Evolutionary conservation across 306 rosid genomes (phyloP).

Genomic region (Rosa rugosa): DNA sequence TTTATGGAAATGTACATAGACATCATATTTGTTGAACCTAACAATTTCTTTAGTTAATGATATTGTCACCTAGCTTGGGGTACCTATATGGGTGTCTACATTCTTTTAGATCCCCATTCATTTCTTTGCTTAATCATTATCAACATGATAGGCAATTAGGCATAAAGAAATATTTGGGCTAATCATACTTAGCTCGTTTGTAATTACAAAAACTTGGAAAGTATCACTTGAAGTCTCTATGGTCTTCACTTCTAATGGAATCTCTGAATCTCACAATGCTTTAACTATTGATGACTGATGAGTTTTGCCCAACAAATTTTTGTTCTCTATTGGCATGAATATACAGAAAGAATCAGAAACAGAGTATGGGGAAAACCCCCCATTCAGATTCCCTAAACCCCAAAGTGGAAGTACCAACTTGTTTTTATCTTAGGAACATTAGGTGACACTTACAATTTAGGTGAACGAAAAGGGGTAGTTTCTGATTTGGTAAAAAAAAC

Average conservation of each 20-base stretch:
- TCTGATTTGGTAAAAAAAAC: slow-evolving; percentile 1
- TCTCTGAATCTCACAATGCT: neutral
- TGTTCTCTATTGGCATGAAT: slow-evolving; percentile 10
- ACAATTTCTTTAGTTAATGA: slow-evolving; percentile 34
- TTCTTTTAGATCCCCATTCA: slow-evolving; percentile 18
- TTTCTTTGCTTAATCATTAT: slow-evolving; percentile 41
- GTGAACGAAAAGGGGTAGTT: neutral
- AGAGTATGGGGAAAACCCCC: neutral
- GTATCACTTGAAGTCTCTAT: neutral
- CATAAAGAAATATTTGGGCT: neutral
- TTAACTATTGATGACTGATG: neutral
- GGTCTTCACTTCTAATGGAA: neutral
- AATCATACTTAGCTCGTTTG: neutral
- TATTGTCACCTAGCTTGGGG: slow-evolving; percentile 51
- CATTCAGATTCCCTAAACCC: neutral
- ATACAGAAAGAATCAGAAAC: neutral
- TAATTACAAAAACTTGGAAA: neutral
- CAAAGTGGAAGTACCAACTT: neutral
- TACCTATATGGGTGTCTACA: slow-evolving; percentile 34
- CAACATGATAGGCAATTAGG: slow-evolving; percentile 9
- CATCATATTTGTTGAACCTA: slow-evolving; percentile 14
- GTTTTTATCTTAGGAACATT: neutral
- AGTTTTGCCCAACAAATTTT: neutral
- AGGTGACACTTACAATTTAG: neutral
- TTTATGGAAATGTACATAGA: neutral